Evolutionary conservation across 768 basidiomycete genomes (phyloP).

Genomic region (Mycena pura): DNA sequence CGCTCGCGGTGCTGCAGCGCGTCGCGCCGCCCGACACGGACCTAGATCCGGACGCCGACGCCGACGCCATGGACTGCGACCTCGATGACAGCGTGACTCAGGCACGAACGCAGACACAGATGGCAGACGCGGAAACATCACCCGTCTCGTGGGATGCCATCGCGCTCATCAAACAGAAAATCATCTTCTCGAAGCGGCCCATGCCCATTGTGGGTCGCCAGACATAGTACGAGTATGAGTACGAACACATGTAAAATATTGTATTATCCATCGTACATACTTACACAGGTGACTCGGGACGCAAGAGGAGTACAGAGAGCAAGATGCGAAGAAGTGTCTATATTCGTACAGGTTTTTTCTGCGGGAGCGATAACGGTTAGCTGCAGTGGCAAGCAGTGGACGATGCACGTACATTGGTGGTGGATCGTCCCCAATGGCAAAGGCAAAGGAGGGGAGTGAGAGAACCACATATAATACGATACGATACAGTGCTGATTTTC

Average conservation of each 20-base stretch:
- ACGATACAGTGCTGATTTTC: slow-evolving; percentile 7
- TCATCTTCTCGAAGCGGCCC: slow-evolving; percentile 83
- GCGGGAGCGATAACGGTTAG: neutral
- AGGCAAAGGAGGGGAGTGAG: neutral
- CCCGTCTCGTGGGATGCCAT: slow-evolving; percentile 62
- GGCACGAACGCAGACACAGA: too few species aligned
- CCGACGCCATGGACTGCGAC: slow-evolving; percentile 25
- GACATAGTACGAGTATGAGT: too few species aligned
- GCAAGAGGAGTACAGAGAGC: slow-evolving; percentile 2
- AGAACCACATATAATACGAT: slow-evolving; percentile 1
- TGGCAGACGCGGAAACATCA: slow-evolving; percentile 9
- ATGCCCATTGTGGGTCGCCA: slow-evolving; percentile 68
- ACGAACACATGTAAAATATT: neutral
- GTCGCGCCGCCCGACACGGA: slow-evolving; percentile 24
- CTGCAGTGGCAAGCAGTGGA: neutral
- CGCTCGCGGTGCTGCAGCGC: slow-evolving; percentile 77
- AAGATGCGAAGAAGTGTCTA: neutral
- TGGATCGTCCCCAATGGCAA: neutral
- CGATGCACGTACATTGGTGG: neutral
- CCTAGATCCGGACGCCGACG: slow-evolving; percentile 14
- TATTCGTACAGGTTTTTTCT: neutral
- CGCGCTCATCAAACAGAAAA: slow-evolving; percentile 80
- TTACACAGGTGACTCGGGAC: neutral
- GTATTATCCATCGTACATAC: neutral
- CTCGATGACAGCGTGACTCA: neutral